These are phyloP conservation scores for Aspergillus transmontanensis DNA, from an alignment of 2,329 filamentous ascomycete species.

Conservation along the genomic window DNA sequence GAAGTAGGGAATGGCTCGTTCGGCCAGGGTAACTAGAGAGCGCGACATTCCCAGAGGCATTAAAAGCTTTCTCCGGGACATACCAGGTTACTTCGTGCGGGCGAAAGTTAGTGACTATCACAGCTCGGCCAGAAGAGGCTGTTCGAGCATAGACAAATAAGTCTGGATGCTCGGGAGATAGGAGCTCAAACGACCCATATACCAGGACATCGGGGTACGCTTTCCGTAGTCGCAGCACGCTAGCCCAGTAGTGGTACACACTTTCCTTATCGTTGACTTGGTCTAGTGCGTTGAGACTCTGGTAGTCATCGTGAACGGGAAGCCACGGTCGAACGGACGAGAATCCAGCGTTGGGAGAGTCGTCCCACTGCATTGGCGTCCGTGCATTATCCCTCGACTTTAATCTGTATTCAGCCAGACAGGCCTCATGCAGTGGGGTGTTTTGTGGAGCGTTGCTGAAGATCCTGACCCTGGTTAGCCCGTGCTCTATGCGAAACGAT, in stretches of 20 bases:
- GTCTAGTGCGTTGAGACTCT: neutral
- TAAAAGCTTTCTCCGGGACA: neutral
- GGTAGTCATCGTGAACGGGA: neutral
- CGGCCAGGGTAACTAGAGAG: slow-evolving; percentile 3
- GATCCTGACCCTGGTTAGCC: neutral
- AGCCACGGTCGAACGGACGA: neutral
- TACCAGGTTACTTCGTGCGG: slow-evolving; percentile 1
- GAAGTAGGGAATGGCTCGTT: neutral
- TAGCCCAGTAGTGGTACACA: slow-evolving; percentile 9
- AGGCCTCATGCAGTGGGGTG: neutral
- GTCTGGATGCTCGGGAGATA: slow-evolving; percentile 1
- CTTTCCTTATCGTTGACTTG: slow-evolving; percentile 8
- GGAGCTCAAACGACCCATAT: slow-evolving; percentile 9
- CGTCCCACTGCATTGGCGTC: slow-evolving; percentile 3
- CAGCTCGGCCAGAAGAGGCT: neutral
- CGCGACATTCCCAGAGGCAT: neutral
- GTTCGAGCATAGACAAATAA: slow-evolving; percentile 4
- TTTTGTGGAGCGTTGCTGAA: neutral
- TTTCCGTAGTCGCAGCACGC: slow-evolving; percentile 6
- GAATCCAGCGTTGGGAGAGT: slow-evolving; percentile 1
- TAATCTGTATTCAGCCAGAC: neutral
- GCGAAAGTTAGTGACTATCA: slow-evolving; percentile 8
- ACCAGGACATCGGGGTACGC: slow-evolving; percentile 4
- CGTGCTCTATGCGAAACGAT: neutral
- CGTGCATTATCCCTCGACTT: slow-evolving; percentile 3